Evolutionary conservation across 805 yeast species (phyloP).

Genomic region (Blastobotrys robertii): DNA sequence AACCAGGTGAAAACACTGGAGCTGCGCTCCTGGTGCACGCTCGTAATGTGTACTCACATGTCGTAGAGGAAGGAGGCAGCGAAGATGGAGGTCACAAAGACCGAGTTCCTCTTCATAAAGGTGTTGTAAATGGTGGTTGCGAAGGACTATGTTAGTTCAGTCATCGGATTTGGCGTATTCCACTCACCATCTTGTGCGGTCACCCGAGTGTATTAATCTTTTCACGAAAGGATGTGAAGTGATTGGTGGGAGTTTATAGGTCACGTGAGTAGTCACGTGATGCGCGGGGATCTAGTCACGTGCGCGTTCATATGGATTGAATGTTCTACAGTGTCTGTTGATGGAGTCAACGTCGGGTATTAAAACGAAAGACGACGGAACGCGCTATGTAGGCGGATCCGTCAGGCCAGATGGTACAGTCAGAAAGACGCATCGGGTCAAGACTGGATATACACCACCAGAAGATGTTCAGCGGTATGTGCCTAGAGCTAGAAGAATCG

Average conservation of each 20-base stretch:
- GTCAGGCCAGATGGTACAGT: conserved; percentile 24
- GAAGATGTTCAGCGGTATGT: conserved; percentile 21
- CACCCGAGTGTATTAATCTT: not conserved
- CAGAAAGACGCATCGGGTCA: conserved; percentile 17
- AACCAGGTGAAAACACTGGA: not conserved
- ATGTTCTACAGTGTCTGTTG: not conserved
- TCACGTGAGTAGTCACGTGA: too few relatives aligned
- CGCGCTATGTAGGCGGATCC: conserved; percentile 18
- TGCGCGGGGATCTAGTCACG: too few relatives aligned
- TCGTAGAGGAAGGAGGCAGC: conserved; percentile 75
- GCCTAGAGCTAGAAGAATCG: conserved; percentile 5
- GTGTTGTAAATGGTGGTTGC: conserved; percentile 50
- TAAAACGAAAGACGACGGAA: conserved; percentile 12
- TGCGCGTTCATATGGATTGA: not conserved
- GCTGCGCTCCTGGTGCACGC: not conserved
- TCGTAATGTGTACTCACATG: conserved; percentile 25
- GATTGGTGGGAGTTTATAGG: not conserved
- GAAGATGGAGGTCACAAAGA: conserved; percentile 74
- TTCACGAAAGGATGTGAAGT: not conserved
- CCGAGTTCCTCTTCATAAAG: conserved; percentile 82
- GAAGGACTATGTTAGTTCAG: conserved; percentile 21
- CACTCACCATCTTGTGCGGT: conserved; percentile 1
- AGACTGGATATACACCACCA: conserved; percentile 23
- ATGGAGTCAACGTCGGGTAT: not conserved
- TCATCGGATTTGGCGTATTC: not conserved